Conservation (phyloP, 345 rosid genomes). For the Eucalyptus melliodora region DNA sequence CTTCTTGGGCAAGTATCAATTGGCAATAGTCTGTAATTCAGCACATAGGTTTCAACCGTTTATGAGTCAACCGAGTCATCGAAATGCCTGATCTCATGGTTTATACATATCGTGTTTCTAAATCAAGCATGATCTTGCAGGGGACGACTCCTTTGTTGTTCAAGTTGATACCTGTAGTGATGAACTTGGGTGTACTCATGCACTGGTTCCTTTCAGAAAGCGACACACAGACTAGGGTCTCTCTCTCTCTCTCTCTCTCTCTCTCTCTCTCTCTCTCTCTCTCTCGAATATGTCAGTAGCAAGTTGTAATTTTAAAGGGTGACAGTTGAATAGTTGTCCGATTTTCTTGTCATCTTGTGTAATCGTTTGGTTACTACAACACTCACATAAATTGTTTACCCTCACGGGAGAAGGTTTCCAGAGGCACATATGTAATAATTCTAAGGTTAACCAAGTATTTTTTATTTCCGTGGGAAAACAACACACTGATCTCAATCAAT, state of each 20-base stretch:
- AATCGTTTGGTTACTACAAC: background rate
- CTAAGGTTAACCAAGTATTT: background rate
- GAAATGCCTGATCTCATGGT: background rate
- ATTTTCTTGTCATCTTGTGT: no score
- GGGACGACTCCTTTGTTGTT: constrained; percentile 85
- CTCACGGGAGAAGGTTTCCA: constrained; percentile 28
- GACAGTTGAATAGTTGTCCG: no score
- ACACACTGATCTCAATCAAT: background rate
- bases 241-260: background rate
- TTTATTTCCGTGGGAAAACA: background rate
- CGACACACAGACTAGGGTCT: constrained; percentile 46
- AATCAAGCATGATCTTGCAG: constrained; percentile 18
- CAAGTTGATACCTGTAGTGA: constrained; percentile 69
- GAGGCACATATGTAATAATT: constrained; percentile 18
- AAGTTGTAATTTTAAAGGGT: background rate
- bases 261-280: no score
- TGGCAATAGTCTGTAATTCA: background rate
- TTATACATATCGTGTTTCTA: background rate
- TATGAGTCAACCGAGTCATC: background rate
- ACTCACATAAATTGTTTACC: background rate
- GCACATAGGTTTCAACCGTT: background rate
- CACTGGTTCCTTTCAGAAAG: constrained; percentile 25
- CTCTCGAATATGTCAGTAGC: no score
- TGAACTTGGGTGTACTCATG: constrained; percentile 78
- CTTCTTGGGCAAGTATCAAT: no score